These are phyloP conservation scores for Barnettozyma salicaria DNA, from an alignment of 805 yeast genomes.

Conservation along the genomic window DNA sequence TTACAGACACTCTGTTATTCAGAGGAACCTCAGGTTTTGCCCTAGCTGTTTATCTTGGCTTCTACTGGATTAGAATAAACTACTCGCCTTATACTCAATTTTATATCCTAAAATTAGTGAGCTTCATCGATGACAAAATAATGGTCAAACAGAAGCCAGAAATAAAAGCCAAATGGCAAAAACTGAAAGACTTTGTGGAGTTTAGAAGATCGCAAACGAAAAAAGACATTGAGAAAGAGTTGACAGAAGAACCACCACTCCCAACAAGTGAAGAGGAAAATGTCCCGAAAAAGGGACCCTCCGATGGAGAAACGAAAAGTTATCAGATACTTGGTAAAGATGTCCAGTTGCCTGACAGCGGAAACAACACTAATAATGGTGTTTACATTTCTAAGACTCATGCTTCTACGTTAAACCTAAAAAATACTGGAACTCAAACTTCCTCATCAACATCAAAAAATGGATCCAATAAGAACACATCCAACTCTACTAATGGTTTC, in stretches of 20 bases:
- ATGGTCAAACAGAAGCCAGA: slow-evolving; percentile 28
- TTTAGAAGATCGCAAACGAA: slow-evolving; percentile 34
- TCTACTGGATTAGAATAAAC: slow-evolving; percentile 69
- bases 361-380: too few relatives aligned
- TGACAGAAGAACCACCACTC: slow-evolving; percentile 3
- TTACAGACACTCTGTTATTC: slow-evolving; percentile 57
- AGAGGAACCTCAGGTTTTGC: slow-evolving; percentile 65
- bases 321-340: background rate
- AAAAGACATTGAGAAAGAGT: slow-evolving; percentile 14
- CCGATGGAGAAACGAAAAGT: background rate
- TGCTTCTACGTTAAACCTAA: too few relatives aligned
- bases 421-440: too few relatives aligned
- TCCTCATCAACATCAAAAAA: too few relatives aligned
- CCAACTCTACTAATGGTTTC: too few relatives aligned
- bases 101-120: slow-evolving; percentile 27
- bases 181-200: slow-evolving; percentile 35
- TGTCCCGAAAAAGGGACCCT: background rate
- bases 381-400: too few relatives aligned
- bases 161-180: slow-evolving; percentile 32
- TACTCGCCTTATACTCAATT: slow-evolving; percentile 39
- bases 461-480: too few relatives aligned
- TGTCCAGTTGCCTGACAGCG: too few relatives aligned
- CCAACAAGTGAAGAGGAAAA: too few relatives aligned
- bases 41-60: slow-evolving; percentile 46
- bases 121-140: slow-evolving; percentile 27